Base-by-base conservation (phyloP, 2,329 filamentous ascomycete genomes). In the Scytalidium sp. region DNA sequence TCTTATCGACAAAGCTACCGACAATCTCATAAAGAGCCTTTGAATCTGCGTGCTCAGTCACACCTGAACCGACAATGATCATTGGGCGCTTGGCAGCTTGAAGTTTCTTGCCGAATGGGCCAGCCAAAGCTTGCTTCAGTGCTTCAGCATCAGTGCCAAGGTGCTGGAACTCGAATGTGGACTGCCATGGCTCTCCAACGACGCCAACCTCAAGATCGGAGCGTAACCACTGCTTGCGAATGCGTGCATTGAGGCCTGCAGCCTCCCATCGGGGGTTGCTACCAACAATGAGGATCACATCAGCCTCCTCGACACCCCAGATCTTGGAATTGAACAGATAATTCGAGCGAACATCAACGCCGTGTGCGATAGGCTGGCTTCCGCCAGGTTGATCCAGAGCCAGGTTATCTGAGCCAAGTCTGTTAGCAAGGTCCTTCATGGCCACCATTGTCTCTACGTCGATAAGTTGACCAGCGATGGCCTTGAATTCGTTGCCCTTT, bases 291-390 rank as follows among this genome's bases (percentile, higher is more conserved):
- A 99, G 85, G 52, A 99, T 90, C 61, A 81, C 84, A 72, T 97
- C 94, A 17, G 93, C 90, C 65, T 96, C 89, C 72, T 99, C 94
- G 32, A 97, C 88, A 64, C 91, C 94, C 69, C 83, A 87, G 65
- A 99, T 96, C 69, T 81, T 90, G 32, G 92, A 96, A 81, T 99
- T 99, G 80, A 99, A 97, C 41, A 90, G 79, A 73, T 95, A 99
- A 76, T 94, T 99, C 51, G 91, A 89, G 57, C 93, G 89, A 51
- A 97, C 81, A 64, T 99, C 94, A 55, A 97, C 75, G 70, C 94
- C 94, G 72, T 99, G 94, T 29, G 93, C 88, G 55, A 97, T 75
- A 13, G 94, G 94, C 57, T 85, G 77, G 70, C 81, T 87, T 55
- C 94, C 94, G 50, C 84, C 83, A 36, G 91, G 89, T 66, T 92